Evolutionary conservation across 352 stramenopile genomes (phyloP).

Genomic region (Aphanomyces stellatus): DNA sequence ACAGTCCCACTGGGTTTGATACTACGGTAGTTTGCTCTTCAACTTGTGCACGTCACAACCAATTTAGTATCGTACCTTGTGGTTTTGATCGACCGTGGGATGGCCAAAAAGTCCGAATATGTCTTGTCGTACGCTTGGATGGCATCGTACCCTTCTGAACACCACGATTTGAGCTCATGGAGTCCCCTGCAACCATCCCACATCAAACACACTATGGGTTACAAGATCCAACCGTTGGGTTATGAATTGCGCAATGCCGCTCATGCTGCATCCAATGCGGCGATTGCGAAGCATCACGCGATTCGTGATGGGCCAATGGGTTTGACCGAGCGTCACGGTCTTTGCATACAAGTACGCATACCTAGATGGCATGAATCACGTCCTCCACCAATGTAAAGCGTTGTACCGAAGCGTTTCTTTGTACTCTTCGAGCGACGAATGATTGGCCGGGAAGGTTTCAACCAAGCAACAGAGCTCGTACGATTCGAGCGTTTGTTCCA

Average conservation of each 20-base stretch:
- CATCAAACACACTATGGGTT: not conserved
- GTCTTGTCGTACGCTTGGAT: constrained; percentile 64
- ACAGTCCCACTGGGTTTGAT: constrained; percentile 89
- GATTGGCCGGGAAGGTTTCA: constrained; percentile 87
- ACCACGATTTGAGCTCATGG: constrained; percentile 81
- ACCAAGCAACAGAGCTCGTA: constrained; percentile 94
- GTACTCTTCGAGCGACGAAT: constrained; percentile 84
- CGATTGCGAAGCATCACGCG: constrained; percentile 88
- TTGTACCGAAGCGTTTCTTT: constrained; percentile 59
- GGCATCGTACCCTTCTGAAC: constrained; percentile 71
- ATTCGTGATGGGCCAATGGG: constrained; percentile 89
- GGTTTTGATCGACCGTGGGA: constrained; percentile 89
- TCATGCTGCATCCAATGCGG: constrained; percentile 89
- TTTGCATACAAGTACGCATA: constrained; percentile 90
- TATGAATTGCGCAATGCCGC: constrained; percentile 90
- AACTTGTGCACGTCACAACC: not conserved
- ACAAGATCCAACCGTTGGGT: constrained; percentile 26
- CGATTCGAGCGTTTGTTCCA: constrained; percentile 88
- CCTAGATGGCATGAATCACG: not conserved
- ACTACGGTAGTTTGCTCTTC: not conserved
- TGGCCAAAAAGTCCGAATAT: constrained; percentile 62
- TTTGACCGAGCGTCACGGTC: constrained; percentile 88
- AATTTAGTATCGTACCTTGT: constrained; percentile 35
- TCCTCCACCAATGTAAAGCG: not conserved
- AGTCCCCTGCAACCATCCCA: constrained; percentile 29